Evolutionary conservation across 2,329 filamentous ascomycete genomes (phyloP), one percentile per base, ranked within the genome.

Genomic region (Exophiala sp.): DNA sequence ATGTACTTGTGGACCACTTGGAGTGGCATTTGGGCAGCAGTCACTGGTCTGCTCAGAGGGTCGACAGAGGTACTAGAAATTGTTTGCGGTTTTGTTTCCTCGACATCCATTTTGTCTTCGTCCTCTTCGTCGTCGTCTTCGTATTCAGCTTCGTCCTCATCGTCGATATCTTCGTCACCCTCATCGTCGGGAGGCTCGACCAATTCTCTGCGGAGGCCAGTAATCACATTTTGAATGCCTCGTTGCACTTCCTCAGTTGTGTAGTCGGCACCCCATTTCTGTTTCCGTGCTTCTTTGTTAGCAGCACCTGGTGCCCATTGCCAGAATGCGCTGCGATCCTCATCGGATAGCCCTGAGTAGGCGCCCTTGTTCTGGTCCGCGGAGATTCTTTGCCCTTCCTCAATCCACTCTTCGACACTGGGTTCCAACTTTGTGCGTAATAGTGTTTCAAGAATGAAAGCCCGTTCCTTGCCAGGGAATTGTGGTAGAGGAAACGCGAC

Each of bases 401-500:
- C 80, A 21, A 92, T 84, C 72, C 86, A 85, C 52, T 85, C 83
- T 66, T 91, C 88, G 14, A 91, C 84, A 20, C 82, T 78, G 0
- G 89, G 88, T 62, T 94, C 89, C 45, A 91, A 79, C 68, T 94
- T 94, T 72, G 94, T 95, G 36, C 89, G 85, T 32, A 95, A 75
- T 2, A 95, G 76, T 63, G 86, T 82, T 21, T 81, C 77, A 1
- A 92, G 78, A 3, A 89, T 77, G 45, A 67, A 65, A 68, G 87
- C 83, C 55, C 89, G 84, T 4, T 80, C 85, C 62, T 80, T 85
- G 35, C 83, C 86, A 3, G 83, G 90, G 71, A 82, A 94, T 68
- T 85, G 84, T 2, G 89, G 87, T 10, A 85, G 83, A 0, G 90
- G 90, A 66, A 88, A 89, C 18, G 88, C 81, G 59, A 88, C 86